Conservation (phyloP, 805 yeast species). For the Myxozyma kluyveri region DNA sequence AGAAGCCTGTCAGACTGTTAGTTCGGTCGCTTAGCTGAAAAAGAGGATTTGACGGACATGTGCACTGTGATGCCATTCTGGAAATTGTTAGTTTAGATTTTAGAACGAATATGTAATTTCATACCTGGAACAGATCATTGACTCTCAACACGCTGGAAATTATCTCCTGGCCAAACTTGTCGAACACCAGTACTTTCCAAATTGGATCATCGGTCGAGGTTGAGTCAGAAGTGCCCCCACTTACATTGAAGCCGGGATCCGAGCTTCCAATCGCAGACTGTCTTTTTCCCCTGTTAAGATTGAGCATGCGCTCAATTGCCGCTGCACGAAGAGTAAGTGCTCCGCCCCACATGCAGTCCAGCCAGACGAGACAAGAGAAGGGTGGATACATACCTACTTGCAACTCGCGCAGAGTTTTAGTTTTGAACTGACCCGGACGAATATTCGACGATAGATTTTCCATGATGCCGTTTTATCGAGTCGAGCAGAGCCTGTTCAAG, state of each 20-base stretch:
- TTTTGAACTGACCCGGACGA: too few relatives aligned
- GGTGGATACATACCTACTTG: slow-evolving; percentile 23
- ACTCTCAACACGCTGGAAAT: slow-evolving; percentile 90
- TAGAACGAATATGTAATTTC: neutral
- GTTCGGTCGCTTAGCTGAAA: neutral
- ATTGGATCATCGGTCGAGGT: slow-evolving; percentile 60
- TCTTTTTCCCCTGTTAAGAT: slow-evolving; percentile 63
- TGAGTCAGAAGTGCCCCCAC: slow-evolving; percentile 42
- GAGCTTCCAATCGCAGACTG: slow-evolving; percentile 40
- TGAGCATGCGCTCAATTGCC: slow-evolving; percentile 77
- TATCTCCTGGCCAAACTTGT: slow-evolving; percentile 74
- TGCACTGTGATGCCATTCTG: slow-evolving; percentile 90
- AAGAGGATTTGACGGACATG: slow-evolving; percentile 38
- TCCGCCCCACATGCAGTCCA: neutral
- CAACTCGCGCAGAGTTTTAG: slow-evolving; percentile 25
- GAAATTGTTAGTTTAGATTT: neutral
- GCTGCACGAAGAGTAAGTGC: slow-evolving; percentile 29
- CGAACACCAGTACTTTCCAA: slow-evolving; percentile 91
- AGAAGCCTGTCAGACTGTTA: slow-evolving; percentile 43
- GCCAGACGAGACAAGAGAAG: neutral
- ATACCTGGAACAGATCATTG: slow-evolving; percentile 66
- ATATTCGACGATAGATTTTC: too few relatives aligned
- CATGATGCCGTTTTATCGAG: too few relatives aligned
- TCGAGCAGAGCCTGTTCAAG: too few relatives aligned
- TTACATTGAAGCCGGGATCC: slow-evolving; percentile 34